phyloP scores from a whole-genome alignment of 176 grass and related monocot genomes.

The Echinochloa phyllopogon region DNA sequence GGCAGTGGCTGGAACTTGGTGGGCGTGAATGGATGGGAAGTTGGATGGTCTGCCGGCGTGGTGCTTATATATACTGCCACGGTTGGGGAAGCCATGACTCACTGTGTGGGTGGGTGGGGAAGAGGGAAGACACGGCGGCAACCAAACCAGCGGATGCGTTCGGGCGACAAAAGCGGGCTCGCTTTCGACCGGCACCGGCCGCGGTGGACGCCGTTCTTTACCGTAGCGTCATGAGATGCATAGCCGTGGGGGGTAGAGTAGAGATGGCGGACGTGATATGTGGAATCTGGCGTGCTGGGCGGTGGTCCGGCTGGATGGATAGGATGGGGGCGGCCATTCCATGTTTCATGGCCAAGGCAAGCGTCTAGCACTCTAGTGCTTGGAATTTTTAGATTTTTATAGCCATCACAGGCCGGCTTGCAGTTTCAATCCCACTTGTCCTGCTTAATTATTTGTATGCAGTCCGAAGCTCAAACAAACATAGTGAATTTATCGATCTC shows the following conservation, averaged over 20 bases:
- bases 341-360: not conserved
- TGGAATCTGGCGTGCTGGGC: not conserved
- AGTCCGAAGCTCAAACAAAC: too few relatives aligned
- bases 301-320: not conserved
- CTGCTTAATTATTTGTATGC: too few relatives aligned
- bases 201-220: not conserved
- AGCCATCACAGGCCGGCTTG: not conserved
- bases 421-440: not conserved
- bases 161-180: conserved; percentile 6
- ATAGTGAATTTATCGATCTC: too few relatives aligned
- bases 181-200: not conserved
- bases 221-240: not conserved
- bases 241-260: not conserved
- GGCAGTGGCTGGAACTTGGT: not conserved
- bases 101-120: not conserved
- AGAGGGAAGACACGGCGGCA: conserved; percentile 2
- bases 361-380: not conserved
- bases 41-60: not conserved
- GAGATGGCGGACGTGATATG: not conserved
- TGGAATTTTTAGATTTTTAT: not conserved
- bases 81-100: not conserved
- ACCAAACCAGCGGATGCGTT: not conserved
- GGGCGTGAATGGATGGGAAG: not conserved
- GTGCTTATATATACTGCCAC: not conserved
- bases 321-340: not conserved